Percentiles rank a stretch among this genome's conserved stretches.
phyloP scores from a whole-genome alignment of 805 yeast genomes.

The Lipomyces mesembrius region DNA sequence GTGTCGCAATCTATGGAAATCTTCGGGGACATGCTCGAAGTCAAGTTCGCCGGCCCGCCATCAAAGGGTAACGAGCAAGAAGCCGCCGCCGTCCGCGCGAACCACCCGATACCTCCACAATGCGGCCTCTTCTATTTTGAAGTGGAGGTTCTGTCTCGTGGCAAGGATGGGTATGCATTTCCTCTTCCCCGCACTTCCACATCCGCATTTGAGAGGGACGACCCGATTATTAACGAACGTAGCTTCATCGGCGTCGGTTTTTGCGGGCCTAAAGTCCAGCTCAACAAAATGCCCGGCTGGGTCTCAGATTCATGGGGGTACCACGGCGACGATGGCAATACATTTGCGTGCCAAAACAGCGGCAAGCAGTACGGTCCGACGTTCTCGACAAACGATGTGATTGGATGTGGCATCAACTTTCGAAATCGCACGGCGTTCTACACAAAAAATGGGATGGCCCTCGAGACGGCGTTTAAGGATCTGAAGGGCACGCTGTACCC shows the following conservation, averaged over 20 bases:
- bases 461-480: slow-evolving; percentile 61
- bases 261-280: slow-evolving; percentile 45
- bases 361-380: slow-evolving; percentile 51
- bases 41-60: slow-evolving; percentile 21
- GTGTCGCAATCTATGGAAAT: slow-evolving; percentile 24
- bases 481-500: slow-evolving; percentile 55
- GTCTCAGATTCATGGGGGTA: slow-evolving; percentile 58
- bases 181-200: slow-evolving; percentile 2
- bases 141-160: slow-evolving; percentile 49
- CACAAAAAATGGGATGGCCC: slow-evolving; percentile 77
- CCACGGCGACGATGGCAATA: slow-evolving; percentile 58
- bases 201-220: slow-evolving; percentile 1
- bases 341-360: slow-evolving; percentile 49
- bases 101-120: slow-evolving; percentile 46
- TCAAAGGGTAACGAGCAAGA: slow-evolving; percentile 33
- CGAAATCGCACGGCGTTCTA: slow-evolving; percentile 65
- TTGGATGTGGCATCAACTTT: slow-evolving; percentile 86
- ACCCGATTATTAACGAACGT: slow-evolving; percentile 3
- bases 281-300: slow-evolving; percentile 54
- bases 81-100: slow-evolving; percentile 35
- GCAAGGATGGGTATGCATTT: slow-evolving; percentile 43
- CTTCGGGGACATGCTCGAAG: slow-evolving; percentile 27
- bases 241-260: slow-evolving; percentile 54
- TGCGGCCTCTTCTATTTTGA: slow-evolving; percentile 60
- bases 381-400: slow-evolving; percentile 62